Percentiles rank a stretch among this genome's conserved stretches.
Evolutionary conservation across 2,329 filamentous ascomycete genomes (phyloP).

Genomic region (Colletotrichum shisoi): DNA sequence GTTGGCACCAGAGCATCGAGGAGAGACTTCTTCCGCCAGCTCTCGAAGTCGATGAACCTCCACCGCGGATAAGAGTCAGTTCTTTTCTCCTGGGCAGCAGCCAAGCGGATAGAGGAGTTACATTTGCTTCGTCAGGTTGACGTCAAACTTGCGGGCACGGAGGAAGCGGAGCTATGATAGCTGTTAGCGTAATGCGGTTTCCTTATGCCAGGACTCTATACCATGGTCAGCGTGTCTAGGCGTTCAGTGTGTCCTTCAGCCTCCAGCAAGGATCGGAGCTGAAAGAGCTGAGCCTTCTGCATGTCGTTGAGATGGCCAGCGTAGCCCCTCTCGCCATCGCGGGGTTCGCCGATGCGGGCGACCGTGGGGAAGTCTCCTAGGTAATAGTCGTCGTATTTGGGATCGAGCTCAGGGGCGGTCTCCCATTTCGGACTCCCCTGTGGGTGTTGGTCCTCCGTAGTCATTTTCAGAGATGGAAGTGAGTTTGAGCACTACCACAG

Average conservation of each 20-base stretch:
- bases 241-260: conserved; percentile 80
- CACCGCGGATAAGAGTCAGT: conserved; percentile 18
- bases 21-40: conserved; percentile 86
- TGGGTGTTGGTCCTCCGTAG: conserved; percentile 20
- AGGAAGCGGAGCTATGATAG: conserved; percentile 80
- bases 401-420: conserved; percentile 60
- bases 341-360: conserved; percentile 49
- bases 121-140: conserved; percentile 85
- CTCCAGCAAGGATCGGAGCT: conserved; percentile 87
- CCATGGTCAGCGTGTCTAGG: conserved; percentile 90
- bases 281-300: conserved; percentile 88
- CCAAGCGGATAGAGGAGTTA: conserved; percentile 50
- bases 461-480: too few relatives aligned
- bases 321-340: conserved; percentile 76
- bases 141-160: conserved; percentile 93
- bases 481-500: too few relatives aligned
- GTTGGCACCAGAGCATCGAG: conserved; percentile 81
- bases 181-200: too few relatives aligned
- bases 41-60: conserved; percentile 90
- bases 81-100: conserved; percentile 28
- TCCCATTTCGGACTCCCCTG: conserved; percentile 45
- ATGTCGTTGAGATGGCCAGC: conserved; percentile 84
- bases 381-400: conserved; percentile 97
- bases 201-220: conserved; percentile 54
- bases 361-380: conserved; percentile 78